A percentile compares a stretch with the other conserved stretches of the same genome.
Evolutionary conservation across 768 basidiomycete species (phyloP).

Genomic region (Trametes cinnabarina): DNA sequence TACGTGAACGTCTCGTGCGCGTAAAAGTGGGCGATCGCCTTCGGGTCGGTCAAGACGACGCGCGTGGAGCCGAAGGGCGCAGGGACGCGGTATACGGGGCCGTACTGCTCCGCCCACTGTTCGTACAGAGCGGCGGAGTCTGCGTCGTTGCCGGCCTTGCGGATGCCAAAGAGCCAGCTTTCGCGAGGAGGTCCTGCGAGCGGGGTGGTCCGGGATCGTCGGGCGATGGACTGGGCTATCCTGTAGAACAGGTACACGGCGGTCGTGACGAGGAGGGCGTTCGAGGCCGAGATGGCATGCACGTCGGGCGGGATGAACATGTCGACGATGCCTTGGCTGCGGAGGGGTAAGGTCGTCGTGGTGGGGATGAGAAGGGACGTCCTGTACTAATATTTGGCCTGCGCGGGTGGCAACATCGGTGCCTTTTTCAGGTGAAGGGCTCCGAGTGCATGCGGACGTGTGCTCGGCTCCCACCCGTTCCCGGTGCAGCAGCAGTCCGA

Average conservation of each 20-base stretch:
- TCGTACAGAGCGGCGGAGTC: conserved; percentile 41
- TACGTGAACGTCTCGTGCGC: conserved; percentile 51
- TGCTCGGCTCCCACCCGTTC: too few relatives aligned
- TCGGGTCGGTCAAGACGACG: conserved; percentile 31
- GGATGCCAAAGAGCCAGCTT: conserved; percentile 44
- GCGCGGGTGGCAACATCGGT: too few relatives aligned
- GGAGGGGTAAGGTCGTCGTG: background rate
- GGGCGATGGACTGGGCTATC: conserved; percentile 12
- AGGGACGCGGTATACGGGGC: conserved; percentile 45
- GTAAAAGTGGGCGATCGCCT: conserved; percentile 51
- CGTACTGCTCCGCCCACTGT: conserved; percentile 48
- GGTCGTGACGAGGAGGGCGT: background rate
- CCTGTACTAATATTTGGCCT: too few relatives aligned
- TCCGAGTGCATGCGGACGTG: too few relatives aligned
- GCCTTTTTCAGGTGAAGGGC: too few relatives aligned
- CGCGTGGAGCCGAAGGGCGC: conserved; percentile 18
- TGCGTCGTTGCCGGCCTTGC: conserved; percentile 28
- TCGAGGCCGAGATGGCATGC: background rate
- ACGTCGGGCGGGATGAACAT: conserved; percentile 6
- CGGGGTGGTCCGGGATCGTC: conserved; percentile 29
- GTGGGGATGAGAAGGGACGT: background rate
- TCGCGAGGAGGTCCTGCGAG: conserved; percentile 43
- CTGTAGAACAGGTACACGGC: conserved; percentile 22
- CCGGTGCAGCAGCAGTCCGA: too few relatives aligned
- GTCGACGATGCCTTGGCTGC: background rate